Evolutionary conservation across 2,329 filamentous ascomycete genomes (phyloP).

Genomic region (Phaeosphaeria sp.): DNA sequence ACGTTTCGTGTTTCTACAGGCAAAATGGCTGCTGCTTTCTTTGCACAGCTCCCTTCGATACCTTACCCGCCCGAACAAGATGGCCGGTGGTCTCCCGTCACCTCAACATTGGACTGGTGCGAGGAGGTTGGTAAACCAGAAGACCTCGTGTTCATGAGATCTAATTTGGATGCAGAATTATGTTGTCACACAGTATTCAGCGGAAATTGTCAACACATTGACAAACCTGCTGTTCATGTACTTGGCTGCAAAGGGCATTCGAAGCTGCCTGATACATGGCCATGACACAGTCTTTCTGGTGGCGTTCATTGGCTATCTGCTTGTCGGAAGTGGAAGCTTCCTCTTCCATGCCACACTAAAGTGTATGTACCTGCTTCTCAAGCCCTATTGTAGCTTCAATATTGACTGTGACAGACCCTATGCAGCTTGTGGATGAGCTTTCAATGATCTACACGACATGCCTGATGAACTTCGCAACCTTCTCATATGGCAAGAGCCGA

Average conservation of each 20-base stretch:
- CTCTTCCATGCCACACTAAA: conserved; percentile 70
- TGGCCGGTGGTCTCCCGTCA: conserved; percentile 74
- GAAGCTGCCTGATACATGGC: conserved; percentile 72
- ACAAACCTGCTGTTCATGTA: conserved; percentile 85
- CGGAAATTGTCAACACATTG: conserved; percentile 79
- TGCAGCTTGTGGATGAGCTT: conserved; percentile 74
- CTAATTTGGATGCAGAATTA: conserved; percentile 64
- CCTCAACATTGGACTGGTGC: conserved; percentile 79
- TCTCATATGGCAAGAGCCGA: conserved; percentile 69
- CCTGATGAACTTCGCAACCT: conserved; percentile 73
- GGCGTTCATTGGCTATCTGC: conserved; percentile 66
- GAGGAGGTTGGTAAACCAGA: conserved; percentile 66
- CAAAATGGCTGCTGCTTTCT: conserved; percentile 27
- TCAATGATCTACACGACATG: conserved; percentile 77
- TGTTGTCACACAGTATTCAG: conserved; percentile 76
- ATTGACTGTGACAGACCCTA: conserved; percentile 69
- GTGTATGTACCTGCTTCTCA: conserved; percentile 52
- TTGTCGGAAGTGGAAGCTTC: conserved; percentile 68
- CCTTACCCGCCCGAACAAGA: conserved; percentile 59
- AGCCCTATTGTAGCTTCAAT: background rate
- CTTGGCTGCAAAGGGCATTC: conserved; percentile 76
- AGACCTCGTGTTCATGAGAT: background rate
- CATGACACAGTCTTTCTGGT: conserved; percentile 81
- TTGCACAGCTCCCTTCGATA: conserved; percentile 52
- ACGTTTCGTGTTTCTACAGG: background rate